Conservation (phyloP, 2,329 filamentous ascomycete species). For the Fusarium gaditjirri region DNA sequence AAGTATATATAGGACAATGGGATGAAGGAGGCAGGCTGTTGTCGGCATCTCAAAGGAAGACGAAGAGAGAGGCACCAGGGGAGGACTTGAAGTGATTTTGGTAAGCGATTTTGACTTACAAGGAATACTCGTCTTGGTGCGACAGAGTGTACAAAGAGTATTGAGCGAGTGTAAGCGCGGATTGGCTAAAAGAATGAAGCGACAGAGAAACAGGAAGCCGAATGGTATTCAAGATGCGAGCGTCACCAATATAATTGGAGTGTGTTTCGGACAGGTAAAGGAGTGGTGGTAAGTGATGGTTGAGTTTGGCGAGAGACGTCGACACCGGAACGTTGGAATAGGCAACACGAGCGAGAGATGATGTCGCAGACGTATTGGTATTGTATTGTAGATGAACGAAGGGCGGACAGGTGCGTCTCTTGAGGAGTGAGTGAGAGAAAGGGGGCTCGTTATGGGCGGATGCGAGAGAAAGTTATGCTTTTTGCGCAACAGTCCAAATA, state of each 20-base stretch:
- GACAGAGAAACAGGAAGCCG: conserved; percentile 43
- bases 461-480: conserved; percentile 17
- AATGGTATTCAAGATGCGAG: conserved; percentile 48
- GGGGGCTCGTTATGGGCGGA: conserved; percentile 26
- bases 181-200: conserved; percentile 28
- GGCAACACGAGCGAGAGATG: conserved; percentile 48
- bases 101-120: conserved; percentile 51
- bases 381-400: conserved; percentile 28
- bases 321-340: conserved; percentile 49
- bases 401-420: conserved; percentile 40
- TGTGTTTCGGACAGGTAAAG: conserved; percentile 44
- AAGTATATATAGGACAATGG: conserved; percentile 2
- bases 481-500: conserved; percentile 17
- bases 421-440: conserved; percentile 27
- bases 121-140: conserved; percentile 45
- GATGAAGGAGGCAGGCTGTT: neutral
- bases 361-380: conserved; percentile 43
- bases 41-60: neutral
- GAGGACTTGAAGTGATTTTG: conserved; percentile 8
- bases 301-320: conserved; percentile 45
- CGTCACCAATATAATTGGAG: conserved; percentile 51
- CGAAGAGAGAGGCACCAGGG: conserved; percentile 13
- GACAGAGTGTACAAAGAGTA: conserved; percentile 36
- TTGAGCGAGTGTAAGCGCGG: conserved; percentile 36
- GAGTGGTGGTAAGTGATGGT: conserved; percentile 40